A percentile compares a stretch with the other conserved stretches of the same genome.
Conservation (phyloP, 164 flowering plant genomes). For the Echeveria elegans region DNA sequence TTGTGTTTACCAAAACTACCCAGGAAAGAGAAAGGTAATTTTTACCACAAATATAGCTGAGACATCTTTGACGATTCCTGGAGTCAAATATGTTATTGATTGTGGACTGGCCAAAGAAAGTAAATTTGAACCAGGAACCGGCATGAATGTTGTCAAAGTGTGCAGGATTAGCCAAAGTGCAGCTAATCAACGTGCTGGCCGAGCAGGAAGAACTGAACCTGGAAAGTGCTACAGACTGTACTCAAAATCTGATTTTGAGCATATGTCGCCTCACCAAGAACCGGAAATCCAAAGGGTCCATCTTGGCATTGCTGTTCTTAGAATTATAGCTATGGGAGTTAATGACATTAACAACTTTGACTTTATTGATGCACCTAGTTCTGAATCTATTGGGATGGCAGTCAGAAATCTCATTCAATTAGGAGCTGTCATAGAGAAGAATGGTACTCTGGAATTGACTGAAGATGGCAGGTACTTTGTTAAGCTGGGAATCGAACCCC, state of each 20-base stretch:
- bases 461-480: conserved; percentile 50
- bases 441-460: conserved; percentile 46
- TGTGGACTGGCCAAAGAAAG: conserved; percentile 85
- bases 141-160: conserved; percentile 83
- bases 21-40: conserved; percentile 72
- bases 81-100: conserved; percentile 85
- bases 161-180: conserved; percentile 75
- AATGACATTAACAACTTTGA: conserved; percentile 58
- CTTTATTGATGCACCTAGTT: conserved; percentile 82
- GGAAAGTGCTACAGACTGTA: conserved; percentile 88
- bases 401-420: conserved; percentile 67
- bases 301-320: conserved; percentile 86
- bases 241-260: conserved; percentile 43
- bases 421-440: conserved; percentile 46
- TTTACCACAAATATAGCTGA: conserved; percentile 96
- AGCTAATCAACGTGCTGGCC: conserved; percentile 91
- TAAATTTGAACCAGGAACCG: conserved; percentile 69
- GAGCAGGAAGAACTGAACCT: conserved; percentile 94
- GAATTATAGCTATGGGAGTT: conserved; percentile 76
- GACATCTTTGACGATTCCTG: conserved; percentile 94
- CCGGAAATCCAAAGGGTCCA: conserved; percentile 92
- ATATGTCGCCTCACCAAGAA: conserved; percentile 59
- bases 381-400: conserved; percentile 77
- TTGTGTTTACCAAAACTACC: conserved; percentile 47
- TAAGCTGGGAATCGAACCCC: conserved; percentile 85